Evolutionary conservation across 1,284 basidiomycete species (phyloP).

Genomic region (Marasmius tenuissimus): DNA sequence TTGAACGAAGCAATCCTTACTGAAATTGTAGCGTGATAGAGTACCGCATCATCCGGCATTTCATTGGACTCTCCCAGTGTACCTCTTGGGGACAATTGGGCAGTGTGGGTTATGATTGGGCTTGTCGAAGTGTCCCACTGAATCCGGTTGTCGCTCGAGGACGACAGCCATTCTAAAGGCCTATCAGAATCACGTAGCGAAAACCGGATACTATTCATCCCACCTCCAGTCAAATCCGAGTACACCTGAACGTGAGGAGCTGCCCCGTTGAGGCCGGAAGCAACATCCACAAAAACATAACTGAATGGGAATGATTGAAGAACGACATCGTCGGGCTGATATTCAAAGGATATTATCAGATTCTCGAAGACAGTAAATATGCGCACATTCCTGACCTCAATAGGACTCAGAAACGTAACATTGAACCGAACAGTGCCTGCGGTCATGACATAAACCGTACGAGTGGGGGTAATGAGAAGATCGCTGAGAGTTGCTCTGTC

Average conservation of each 20-base stretch:
- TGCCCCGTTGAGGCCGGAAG: conserved; percentile 3
- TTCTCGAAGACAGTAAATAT: background rate
- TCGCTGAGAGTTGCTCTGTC: background rate
- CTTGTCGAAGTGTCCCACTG: conserved; percentile 9
- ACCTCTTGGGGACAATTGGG: background rate
- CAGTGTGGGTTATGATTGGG: background rate
- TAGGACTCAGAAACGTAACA: conserved; percentile 11
- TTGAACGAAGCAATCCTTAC: background rate
- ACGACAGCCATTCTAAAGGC: conserved; percentile 9
- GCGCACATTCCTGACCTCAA: conserved; percentile 1
- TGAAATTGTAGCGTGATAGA: background rate
- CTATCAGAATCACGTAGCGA: background rate
- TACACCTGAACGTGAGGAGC: conserved; percentile 11
- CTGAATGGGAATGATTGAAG: conserved; percentile 12
- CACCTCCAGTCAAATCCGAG: conserved; percentile 11
- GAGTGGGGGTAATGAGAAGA: conserved; percentile 8
- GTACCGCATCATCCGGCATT: conserved; percentile 32
- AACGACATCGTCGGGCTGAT: conserved; percentile 5
- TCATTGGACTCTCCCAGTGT: conserved; percentile 26
- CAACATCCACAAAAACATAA: conserved; percentile 11
- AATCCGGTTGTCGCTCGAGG: background rate
- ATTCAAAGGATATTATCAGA: background rate
- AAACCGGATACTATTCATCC: background rate
- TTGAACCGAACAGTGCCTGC: conserved; percentile 12
- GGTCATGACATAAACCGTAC: background rate